Percentiles rank a stretch among this genome's conserved stretches.
phyloP scores from a whole-genome alignment of 768 basidiomycete genomes.

The Baorangia bicolor region DNA sequence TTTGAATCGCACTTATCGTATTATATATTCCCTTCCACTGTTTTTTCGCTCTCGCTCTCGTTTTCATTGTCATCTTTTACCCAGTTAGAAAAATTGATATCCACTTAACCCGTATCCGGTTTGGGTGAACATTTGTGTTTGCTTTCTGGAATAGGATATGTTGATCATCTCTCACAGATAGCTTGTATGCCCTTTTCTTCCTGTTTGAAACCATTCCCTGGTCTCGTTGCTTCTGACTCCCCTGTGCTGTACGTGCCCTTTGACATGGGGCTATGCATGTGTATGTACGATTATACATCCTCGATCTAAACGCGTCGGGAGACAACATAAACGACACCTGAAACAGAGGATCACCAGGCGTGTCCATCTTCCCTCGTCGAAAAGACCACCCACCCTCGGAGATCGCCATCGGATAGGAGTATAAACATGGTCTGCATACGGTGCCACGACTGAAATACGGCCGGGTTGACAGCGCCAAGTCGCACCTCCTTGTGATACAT shows the following conservation, averaged over 20 bases:
- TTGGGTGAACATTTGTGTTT: neutral
- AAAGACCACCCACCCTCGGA: too few relatives aligned
- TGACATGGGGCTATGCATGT: neutral
- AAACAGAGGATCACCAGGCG: too few relatives aligned
- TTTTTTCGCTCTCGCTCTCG: neutral
- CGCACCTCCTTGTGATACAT: too few relatives aligned
- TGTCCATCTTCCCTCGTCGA: too few relatives aligned
- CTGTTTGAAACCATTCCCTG: neutral
- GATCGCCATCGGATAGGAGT: too few relatives aligned
- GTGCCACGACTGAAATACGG: too few relatives aligned
- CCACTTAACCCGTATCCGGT: neutral
- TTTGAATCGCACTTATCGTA: neutral
- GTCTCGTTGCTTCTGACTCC: neutral
- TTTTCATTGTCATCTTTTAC: neutral
- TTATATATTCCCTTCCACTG: neutral
- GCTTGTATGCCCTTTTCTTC: neutral
- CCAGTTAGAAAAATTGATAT: slow-evolving; percentile 1
- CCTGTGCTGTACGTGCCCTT: neutral
- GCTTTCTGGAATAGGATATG: slow-evolving; percentile 11
- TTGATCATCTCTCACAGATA: neutral
- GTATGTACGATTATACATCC: neutral
- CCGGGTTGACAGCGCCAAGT: too few relatives aligned
- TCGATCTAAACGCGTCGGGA: neutral
- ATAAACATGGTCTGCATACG: too few relatives aligned
- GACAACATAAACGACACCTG: too few relatives aligned